These are phyloP conservation scores for Microascus cirrosus DNA, from an alignment of 2,329 filamentous ascomycete species.

Conservation along the genomic window DNA sequence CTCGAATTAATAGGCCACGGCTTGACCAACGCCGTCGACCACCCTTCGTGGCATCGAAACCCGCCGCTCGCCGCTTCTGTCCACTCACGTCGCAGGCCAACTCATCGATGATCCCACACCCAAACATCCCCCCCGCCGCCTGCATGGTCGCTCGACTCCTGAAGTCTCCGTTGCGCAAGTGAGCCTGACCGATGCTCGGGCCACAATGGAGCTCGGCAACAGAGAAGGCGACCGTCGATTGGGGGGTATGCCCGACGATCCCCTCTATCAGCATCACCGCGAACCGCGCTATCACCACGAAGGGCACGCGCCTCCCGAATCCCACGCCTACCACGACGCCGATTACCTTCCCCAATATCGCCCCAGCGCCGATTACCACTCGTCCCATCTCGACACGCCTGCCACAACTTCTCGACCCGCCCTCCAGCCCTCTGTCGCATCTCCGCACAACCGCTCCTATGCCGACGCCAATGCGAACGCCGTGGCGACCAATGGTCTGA, in stretches of 20 bases:
- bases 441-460: slow-evolving; percentile 3
- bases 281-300: slow-evolving; percentile 12
- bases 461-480: slow-evolving; percentile 13
- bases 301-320: slow-evolving; percentile 13
- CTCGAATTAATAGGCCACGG: slow-evolving; percentile 4
- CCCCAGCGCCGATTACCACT: slow-evolving; percentile 11
- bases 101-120: slow-evolving; percentile 33
- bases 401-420: not conserved
- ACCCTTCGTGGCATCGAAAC: not conserved
- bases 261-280: slow-evolving; percentile 12
- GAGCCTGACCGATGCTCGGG: slow-evolving; percentile 31
- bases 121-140: slow-evolving; percentile 18
- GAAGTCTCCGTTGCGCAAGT: slow-evolving; percentile 27
- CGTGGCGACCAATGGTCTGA: slow-evolving; percentile 18
- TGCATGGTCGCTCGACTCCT: slow-evolving; percentile 30
- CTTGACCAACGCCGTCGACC: slow-evolving; percentile 2
- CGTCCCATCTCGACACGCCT: slow-evolving; percentile 5
- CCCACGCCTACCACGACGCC: slow-evolving; percentile 10
- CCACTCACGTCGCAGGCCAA: slow-evolving; percentile 20
- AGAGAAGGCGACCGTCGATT: slow-evolving; percentile 29
- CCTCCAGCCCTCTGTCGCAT: not conserved
- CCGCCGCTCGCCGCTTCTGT: not conserved
- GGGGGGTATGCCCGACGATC: slow-evolving; percentile 14
- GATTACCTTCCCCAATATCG: slow-evolving; percentile 8
- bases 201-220: slow-evolving; percentile 37